Evolutionary conservation across 768 basidiomycete genomes (phyloP).

Genomic region (Exidia glandulosa): DNA sequence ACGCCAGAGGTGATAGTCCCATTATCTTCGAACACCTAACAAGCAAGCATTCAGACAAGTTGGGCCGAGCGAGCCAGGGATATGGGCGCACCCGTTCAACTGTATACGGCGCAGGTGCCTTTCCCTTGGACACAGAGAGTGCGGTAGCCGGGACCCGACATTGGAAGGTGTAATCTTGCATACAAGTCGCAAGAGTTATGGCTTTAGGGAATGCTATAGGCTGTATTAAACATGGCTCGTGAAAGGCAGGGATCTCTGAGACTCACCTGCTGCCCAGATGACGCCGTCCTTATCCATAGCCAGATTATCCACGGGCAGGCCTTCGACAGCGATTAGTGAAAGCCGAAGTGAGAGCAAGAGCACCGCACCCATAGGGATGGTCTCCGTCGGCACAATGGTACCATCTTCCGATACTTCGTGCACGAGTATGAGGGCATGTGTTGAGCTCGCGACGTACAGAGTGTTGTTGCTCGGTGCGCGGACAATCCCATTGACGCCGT

Average conservation of each 20-base stretch:
- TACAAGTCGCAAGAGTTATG: conserved; percentile 15
- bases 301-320: conserved; percentile 48
- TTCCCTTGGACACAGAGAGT: conserved; percentile 40
- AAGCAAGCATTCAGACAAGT: conserved; percentile 2
- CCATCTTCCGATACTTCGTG: conserved; percentile 50
- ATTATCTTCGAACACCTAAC: conserved; percentile 57
- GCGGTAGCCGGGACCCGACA: conserved; percentile 32
- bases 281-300: conserved; percentile 46
- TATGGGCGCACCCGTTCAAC: conserved; percentile 38
- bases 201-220: conserved; percentile 33
- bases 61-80: not conserved
- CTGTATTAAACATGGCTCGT: not conserved
- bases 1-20: conserved; percentile 43
- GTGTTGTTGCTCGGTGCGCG: conserved; percentile 27
- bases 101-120: conserved; percentile 33
- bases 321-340: conserved; percentile 18
- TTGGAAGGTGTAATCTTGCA: conserved; percentile 30
- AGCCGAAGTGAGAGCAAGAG: conserved; percentile 2
- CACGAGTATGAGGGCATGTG: conserved; percentile 36
- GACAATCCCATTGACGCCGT: conserved; percentile 51
- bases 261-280: conserved; percentile 51
- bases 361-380: conserved; percentile 39
- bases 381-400: conserved; percentile 41
- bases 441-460: conserved; percentile 43
- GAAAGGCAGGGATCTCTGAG: not conserved